Evolutionary conservation across 495 filamentous ascomycete genomes (phyloP).

Genomic region (Glonium stellatum): DNA sequence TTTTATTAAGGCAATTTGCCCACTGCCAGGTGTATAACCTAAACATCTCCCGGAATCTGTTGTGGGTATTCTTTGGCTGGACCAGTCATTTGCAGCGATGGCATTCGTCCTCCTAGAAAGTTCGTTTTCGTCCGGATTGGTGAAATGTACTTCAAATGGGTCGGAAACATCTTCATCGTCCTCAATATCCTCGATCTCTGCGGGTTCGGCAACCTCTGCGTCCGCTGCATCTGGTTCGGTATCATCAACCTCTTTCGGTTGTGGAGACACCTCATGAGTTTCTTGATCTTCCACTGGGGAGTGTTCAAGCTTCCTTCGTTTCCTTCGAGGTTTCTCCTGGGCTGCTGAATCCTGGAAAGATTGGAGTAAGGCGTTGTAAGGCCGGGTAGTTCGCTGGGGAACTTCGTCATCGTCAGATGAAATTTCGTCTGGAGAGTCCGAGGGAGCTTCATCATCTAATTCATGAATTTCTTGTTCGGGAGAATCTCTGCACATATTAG

Average conservation of each 20-base stretch:
- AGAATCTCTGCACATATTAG: conserved; percentile 6
- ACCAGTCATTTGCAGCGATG: conserved; percentile 53
- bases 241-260: conserved; percentile 10
- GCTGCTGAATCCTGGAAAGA: conserved; percentile 47
- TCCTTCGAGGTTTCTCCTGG: conserved; percentile 50
- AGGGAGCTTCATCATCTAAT: conserved; percentile 15
- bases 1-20: conserved; percentile 10
- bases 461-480: neutral
- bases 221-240: neutral
- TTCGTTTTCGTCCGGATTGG: conserved; percentile 50
- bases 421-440: conserved; percentile 20
- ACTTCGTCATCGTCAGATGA: conserved; percentile 29
- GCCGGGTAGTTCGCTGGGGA: conserved; percentile 18
- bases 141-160: conserved; percentile 77
- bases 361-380: conserved; percentile 40
- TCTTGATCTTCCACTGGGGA: neutral
- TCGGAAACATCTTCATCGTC: conserved; percentile 45
- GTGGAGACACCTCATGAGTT: conserved; percentile 32
- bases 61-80: conserved; percentile 37
- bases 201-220: neutral
- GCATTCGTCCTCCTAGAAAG: conserved; percentile 49
- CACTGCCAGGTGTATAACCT: conserved; percentile 15
- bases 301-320: conserved; percentile 55
- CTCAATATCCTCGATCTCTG: conserved; percentile 32
- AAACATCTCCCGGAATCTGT: conserved; percentile 12